These are phyloP conservation scores for Phialophora expanda DNA, from an alignment of 2,329 filamentous ascomycete species.

Conservation along the genomic window DNA sequence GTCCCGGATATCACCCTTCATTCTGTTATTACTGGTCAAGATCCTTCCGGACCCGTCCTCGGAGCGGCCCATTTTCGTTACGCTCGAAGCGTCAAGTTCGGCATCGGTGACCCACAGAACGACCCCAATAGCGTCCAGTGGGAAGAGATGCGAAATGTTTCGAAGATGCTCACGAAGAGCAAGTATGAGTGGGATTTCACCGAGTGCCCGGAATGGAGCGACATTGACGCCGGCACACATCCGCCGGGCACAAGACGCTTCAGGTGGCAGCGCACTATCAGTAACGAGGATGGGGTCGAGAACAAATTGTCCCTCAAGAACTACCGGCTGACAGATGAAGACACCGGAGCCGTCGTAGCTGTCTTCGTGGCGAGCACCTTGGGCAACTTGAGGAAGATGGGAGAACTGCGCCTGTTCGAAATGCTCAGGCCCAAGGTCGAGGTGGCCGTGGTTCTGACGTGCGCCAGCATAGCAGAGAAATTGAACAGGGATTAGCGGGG, in stretches of 20 bases:
- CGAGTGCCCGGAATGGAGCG: background rate
- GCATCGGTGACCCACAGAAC: slow-evolving; percentile 11
- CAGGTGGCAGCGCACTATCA: slow-evolving; percentile 7
- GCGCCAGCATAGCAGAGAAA: slow-evolving; percentile 16
- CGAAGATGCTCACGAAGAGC: background rate
- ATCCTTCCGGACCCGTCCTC: slow-evolving; percentile 3
- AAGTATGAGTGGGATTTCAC: slow-evolving; percentile 7
- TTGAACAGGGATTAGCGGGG: slow-evolving; percentile 5
- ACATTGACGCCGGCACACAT: slow-evolving; percentile 1
- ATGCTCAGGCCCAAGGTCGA: slow-evolving; percentile 11
- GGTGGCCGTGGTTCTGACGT: slow-evolving; percentile 7
- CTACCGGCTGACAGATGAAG: slow-evolving; percentile 13
- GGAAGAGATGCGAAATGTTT: slow-evolving; percentile 14
- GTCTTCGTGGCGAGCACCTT: slow-evolving; percentile 3
- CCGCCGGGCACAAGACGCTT: slow-evolving; percentile 11
- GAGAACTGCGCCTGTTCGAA: slow-evolving; percentile 13
- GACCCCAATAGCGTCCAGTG: slow-evolving; percentile 9
- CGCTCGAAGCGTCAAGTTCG: slow-evolving; percentile 4
- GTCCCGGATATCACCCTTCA: slow-evolving; percentile 18
- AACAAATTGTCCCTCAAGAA: slow-evolving; percentile 10
- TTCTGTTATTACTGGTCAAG: background rate
- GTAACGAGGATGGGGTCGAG: slow-evolving; percentile 5
- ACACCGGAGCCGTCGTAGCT: slow-evolving; percentile 7
- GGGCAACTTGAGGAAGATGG: background rate
- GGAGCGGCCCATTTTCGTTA: slow-evolving; percentile 16